Evolutionary conservation across 768 basidiomycete species (phyloP), one percentile per base, ranked within the genome.

Genomic region (Tricholoma terreum): DNA sequence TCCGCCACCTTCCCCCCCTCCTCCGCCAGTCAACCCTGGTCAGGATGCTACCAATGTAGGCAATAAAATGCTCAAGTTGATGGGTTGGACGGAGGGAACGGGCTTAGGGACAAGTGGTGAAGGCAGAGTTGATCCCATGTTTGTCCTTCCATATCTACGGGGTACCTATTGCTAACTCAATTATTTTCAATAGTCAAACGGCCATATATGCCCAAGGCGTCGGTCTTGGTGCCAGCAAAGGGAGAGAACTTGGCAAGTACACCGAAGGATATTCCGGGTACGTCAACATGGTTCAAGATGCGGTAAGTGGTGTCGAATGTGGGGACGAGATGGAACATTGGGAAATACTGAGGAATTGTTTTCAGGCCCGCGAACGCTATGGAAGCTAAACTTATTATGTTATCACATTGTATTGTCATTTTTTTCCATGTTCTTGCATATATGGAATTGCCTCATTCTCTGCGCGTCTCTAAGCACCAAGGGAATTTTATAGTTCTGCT

Each of bases 51-150:
- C 65, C 40, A 98, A 98, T 63, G 83, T 93, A 10, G 97, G 97
- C 6, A 95, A 95, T 67, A 94, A 92, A 67, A 69, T 99, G 56
- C 71, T 98, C 60, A 92, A 93, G 71, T 95, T 96, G 84, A 98
- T 98, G 95, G 97, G 96, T 0, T 98, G 95, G 95, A 90, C 81
- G 60, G 89, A 90, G 65, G 95, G 95, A 6, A 85, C 82, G 14
- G 95, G 96, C 1, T 73, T 98, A 38, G 96, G 96, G 0, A 80
- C 84, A 6, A 80, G 80, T 48, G 90, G 90, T 4, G 90, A 92
- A 52, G 95, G 95, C 43, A 74, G 94, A 56, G 86, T 92, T 10
- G 92, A 95, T 55, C 94, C 95, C 11, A 85, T 98, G 86, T 89
- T 71, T 50, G 88, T 78, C 1, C 49, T 36, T 24, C 43, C 59